Percentiles rank a stretch among this genome's conserved stretches.
phyloP scores from a whole-genome alignment of 192 early-diverging fungal genomes.

The Blastocladiella britannica region DNA sequence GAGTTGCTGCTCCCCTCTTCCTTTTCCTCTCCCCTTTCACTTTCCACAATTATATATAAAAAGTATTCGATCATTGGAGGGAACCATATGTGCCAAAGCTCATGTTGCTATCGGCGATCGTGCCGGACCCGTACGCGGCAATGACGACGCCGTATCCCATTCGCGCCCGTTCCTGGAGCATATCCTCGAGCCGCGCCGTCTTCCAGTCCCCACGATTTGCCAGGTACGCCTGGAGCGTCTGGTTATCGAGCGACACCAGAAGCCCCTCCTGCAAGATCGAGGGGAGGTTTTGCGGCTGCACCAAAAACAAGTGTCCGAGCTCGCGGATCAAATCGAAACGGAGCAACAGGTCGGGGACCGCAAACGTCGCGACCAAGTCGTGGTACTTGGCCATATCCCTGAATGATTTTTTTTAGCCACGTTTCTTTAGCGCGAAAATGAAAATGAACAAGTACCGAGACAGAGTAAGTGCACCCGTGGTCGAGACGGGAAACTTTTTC shows the following conservation, averaged over 20 bases:
- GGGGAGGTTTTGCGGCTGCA: constrained; percentile 72
- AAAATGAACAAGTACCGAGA: constrained; percentile 36
- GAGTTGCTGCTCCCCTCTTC: background rate
- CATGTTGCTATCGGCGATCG: no score
- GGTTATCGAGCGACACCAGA: constrained; percentile 56
- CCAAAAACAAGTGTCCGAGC: constrained; percentile 78
- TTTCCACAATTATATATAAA: no score
- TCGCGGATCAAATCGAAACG: constrained; percentile 79
- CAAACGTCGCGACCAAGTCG: constrained; percentile 56
- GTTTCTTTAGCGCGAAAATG: background rate
- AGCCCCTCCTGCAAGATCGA: constrained; percentile 70
- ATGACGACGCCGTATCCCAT: no score
- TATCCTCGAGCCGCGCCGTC: constrained; percentile 31
- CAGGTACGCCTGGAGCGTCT: constrained; percentile 65
- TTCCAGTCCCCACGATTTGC: constrained; percentile 70
- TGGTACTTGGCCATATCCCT: constrained; percentile 90
- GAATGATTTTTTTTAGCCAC: background rate
- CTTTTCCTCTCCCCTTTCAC: constrained; percentile 1
- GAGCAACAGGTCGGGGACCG: constrained; percentile 48
- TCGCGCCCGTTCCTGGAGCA: constrained; percentile 21
- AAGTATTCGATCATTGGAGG: no score
- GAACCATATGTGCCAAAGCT: no score
- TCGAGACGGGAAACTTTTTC: constrained; percentile 66
- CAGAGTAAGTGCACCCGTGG: constrained; percentile 69
- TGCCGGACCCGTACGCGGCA: no score